These are phyloP conservation scores for Draba incana DNA, from an alignment of 345 rosid species.

Conservation along the genomic window DNA sequence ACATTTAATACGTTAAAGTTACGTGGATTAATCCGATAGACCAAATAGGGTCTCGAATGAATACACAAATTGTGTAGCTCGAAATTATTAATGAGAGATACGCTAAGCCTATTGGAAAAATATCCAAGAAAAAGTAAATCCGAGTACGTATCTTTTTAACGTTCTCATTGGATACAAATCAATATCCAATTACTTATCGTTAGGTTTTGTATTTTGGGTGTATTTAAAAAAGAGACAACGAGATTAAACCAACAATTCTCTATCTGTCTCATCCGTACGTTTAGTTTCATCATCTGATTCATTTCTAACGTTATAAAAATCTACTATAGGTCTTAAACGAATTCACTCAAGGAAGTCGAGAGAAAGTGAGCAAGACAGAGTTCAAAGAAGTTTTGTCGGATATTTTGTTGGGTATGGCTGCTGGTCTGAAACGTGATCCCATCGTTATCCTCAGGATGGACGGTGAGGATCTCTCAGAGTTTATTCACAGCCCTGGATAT, in stretches of 20 bases:
- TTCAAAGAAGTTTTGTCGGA: slow-evolving; percentile 92
- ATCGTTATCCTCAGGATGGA: slow-evolving; percentile 91
- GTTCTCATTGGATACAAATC: slow-evolving; percentile 10
- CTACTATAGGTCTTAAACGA: slow-evolving; percentile 70
- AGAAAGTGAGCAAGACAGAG: slow-evolving; percentile 75
- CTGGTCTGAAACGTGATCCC: slow-evolving; percentile 94
- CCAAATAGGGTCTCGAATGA: background rate
- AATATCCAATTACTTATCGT: slow-evolving; percentile 9
- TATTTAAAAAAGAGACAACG: slow-evolving; percentile 25
- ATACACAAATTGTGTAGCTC: background rate
- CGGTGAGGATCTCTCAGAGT: slow-evolving; percentile 91
- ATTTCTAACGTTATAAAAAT: slow-evolving; percentile 3
- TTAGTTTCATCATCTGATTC: slow-evolving; percentile 15
- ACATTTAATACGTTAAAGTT: background rate
- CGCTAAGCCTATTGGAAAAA: background rate
- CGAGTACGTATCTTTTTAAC: background rate
- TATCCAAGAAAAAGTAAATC: slow-evolving; percentile 17
- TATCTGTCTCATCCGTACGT: slow-evolving; percentile 32
- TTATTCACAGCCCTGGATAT: slow-evolving; percentile 63
- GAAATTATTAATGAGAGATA: background rate
- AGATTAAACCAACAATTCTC: slow-evolving; percentile 23
- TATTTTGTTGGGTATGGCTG: slow-evolving; percentile 92
- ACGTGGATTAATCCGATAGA: slow-evolving; percentile 18
- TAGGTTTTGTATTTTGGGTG: slow-evolving; percentile 12
- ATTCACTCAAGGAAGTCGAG: slow-evolving; percentile 84